Evolutionary conservation across 2,329 filamentous ascomycete species (phyloP).

Genomic region (Colletotrichum eleusines): DNA sequence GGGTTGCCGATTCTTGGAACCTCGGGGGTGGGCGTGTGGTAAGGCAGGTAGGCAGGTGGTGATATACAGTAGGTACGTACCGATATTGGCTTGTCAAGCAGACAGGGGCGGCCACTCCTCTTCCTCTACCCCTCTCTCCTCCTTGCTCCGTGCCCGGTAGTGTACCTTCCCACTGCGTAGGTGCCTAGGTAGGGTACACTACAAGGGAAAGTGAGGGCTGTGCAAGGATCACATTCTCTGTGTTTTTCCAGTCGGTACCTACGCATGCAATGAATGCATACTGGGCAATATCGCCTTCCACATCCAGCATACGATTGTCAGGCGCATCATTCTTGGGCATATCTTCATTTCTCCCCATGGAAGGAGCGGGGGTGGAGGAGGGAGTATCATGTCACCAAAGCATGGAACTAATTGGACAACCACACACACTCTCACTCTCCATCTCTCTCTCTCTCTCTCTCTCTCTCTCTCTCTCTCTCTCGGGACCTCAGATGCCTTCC

Average conservation of each 20-base stretch:
- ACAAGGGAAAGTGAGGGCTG: background rate
- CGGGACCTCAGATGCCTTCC: background rate
- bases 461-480: background rate
- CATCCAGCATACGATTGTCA: slow-evolving; percentile 24
- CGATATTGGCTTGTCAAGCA: background rate
- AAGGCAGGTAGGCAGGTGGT: background rate
- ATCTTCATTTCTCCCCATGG: background rate
- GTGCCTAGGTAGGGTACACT: too few relatives aligned
- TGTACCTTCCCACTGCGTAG: too few relatives aligned
- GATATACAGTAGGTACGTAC: background rate
- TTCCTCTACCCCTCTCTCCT: background rate
- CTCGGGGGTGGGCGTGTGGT: slow-evolving; percentile 12
- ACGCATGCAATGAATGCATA: background rate
- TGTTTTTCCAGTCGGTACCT: background rate
- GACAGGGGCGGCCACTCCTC: slow-evolving; percentile 4
- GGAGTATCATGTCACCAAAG: background rate
- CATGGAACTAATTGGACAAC: background rate
- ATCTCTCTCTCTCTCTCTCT: background rate
- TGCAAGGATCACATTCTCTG: background rate
- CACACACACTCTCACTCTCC: background rate
- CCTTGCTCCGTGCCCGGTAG: background rate
- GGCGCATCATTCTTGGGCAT: background rate
- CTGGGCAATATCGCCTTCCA: slow-evolving; percentile 12
- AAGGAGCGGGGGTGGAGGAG: background rate
- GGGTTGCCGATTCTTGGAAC: slow-evolving; percentile 19